Evolutionary conservation across 345 rosid genomes (phyloP).

Genomic region (Laguncularia racemosa): DNA sequence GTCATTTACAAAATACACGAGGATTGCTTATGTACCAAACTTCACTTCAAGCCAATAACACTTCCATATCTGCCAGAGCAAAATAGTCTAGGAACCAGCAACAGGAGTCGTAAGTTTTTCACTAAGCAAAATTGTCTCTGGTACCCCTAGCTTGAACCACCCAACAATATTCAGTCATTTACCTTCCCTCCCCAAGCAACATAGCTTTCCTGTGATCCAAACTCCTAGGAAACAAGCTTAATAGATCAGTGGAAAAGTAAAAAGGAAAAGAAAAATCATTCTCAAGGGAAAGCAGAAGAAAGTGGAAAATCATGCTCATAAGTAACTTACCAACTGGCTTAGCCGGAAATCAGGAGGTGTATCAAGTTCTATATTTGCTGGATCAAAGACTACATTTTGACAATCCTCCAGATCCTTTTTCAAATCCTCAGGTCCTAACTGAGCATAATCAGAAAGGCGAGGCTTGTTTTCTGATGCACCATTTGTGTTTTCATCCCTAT

Average conservation of each 20-base stretch:
- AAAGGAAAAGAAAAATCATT: not conserved
- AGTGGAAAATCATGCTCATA: not conserved
- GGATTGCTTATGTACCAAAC: too few species aligned
- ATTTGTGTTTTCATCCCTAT: constrained; percentile 35
- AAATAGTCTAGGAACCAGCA: too few species aligned
- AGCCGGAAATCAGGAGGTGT: constrained; percentile 91
- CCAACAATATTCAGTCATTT: constrained; percentile 15
- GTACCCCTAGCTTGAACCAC: not conserved
- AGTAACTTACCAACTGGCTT: constrained; percentile 75
- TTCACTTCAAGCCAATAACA: too few species aligned
- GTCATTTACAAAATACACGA: too few species aligned
- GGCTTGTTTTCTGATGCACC: constrained; percentile 28
- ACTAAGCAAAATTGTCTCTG: not conserved
- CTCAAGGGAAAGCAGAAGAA: not conserved
- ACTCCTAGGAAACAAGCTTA: constrained; percentile 39
- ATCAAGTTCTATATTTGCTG: constrained; percentile 71
- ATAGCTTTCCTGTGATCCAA: constrained; percentile 93
- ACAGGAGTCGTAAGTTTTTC: too few species aligned
- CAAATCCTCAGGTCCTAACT: constrained; percentile 60
- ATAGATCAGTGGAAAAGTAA: not conserved
- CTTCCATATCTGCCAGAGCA: too few species aligned
- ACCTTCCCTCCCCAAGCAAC: constrained; percentile 65
- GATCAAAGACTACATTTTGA: constrained; percentile 66
- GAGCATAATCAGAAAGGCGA: constrained; percentile 68
- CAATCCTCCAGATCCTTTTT: constrained; percentile 88